phyloP scores from a whole-genome alignment of 2,329 filamentous ascomycete species.

The Penicillium olsonii region DNA sequence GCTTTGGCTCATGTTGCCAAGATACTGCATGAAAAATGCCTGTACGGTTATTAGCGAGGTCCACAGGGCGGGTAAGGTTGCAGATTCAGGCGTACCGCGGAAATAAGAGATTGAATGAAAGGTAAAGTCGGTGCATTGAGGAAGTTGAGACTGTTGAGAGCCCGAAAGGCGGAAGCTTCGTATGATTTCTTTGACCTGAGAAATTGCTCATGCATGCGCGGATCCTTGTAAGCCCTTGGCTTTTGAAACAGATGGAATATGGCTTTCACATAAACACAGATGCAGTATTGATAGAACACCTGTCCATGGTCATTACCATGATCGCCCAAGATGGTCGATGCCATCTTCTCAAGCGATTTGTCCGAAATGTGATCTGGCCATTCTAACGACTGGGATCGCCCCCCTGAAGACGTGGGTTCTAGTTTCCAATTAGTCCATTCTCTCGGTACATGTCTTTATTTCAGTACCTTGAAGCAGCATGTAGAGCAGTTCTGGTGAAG shows the following conservation, averaged over 20 bases:
- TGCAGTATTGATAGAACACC: slow-evolving; percentile 25
- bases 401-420: slow-evolving; percentile 10
- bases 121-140: slow-evolving; percentile 19
- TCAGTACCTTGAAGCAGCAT: slow-evolving; percentile 25
- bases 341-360: slow-evolving; percentile 23
- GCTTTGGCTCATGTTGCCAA: slow-evolving; percentile 25
- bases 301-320: slow-evolving; percentile 13
- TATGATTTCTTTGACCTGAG: slow-evolving; percentile 23
- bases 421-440: background rate
- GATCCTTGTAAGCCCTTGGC: slow-evolving; percentile 15
- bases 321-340: slow-evolving; percentile 13
- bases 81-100: slow-evolving; percentile 19
- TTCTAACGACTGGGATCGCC: slow-evolving; percentile 6
- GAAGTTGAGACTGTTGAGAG: slow-evolving; percentile 21
- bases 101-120: slow-evolving; percentile 26
- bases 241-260: slow-evolving; percentile 19
- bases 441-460: background rate
- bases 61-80: too few species aligned
- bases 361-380: slow-evolving; percentile 32
- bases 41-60: slow-evolving; percentile 3
- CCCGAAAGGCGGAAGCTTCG: slow-evolving; percentile 16
- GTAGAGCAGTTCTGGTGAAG: slow-evolving; percentile 25
- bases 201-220: slow-evolving; percentile 17
- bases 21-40: slow-evolving; percentile 28
- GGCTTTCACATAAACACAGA: slow-evolving; percentile 29